These are phyloP conservation scores for Warburgia ugandensis DNA, from an alignment of 164 flowering plant species.

Conservation along the genomic window DNA sequence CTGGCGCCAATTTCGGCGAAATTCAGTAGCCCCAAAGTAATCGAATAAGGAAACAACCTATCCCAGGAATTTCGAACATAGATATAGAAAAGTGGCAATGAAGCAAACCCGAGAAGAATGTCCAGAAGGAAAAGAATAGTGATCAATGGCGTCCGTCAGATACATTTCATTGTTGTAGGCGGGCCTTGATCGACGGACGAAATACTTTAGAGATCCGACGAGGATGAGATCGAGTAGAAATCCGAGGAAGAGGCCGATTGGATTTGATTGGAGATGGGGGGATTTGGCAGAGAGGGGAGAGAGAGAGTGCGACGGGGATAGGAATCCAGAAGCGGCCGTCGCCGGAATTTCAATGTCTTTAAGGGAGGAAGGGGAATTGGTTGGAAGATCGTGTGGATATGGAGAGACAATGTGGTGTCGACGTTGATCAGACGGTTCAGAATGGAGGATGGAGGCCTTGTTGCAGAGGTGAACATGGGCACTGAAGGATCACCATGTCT, in stretches of 20 bases:
- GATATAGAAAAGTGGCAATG: slow-evolving; percentile 39
- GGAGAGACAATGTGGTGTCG: slow-evolving; percentile 49
- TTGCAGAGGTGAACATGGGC: background rate
- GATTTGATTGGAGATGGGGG: slow-evolving; percentile 20
- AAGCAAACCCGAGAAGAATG: slow-evolving; percentile 75
- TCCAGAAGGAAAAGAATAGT: slow-evolving; percentile 90
- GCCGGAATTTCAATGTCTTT: slow-evolving; percentile 62
- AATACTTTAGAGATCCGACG: slow-evolving; percentile 45
- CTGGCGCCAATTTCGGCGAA: background rate
- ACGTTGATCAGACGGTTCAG: slow-evolving; percentile 30
- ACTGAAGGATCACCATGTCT: background rate
- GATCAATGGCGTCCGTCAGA: slow-evolving; percentile 56
- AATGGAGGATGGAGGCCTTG: slow-evolving; percentile 10
- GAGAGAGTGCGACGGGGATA: slow-evolving; percentile 38
- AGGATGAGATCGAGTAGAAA: slow-evolving; percentile 51
- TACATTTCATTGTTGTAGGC: slow-evolving; percentile 59
- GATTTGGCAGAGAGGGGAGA: slow-evolving; percentile 23
- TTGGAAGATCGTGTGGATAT: slow-evolving; percentile 36
- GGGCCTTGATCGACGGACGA: slow-evolving; percentile 68
- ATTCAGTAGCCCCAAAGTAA: background rate
- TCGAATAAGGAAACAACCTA: slow-evolving; percentile 13
- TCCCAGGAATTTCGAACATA: slow-evolving; percentile 17
- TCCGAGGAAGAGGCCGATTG: slow-evolving; percentile 37
- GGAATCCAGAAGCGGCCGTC: slow-evolving; percentile 75
- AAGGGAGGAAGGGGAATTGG: slow-evolving; percentile 51